Conservation (phyloP, 1,139 yeast species). For the Kurtzmaniella quercitrusa region DNA sequence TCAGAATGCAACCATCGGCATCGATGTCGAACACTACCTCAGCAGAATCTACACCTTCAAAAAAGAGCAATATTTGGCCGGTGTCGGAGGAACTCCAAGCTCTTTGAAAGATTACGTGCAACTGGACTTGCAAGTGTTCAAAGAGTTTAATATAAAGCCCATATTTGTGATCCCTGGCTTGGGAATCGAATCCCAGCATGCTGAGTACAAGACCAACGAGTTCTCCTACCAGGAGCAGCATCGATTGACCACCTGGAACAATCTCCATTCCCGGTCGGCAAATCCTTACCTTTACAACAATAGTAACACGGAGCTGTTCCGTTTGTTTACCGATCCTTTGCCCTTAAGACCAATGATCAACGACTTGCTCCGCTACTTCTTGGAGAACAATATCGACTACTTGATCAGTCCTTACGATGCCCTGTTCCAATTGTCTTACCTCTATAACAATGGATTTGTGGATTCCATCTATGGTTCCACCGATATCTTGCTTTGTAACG, state of each 20-base stretch:
- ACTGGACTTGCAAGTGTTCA: constrained; percentile 59
- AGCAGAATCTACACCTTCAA: constrained; percentile 58
- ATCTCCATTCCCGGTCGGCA: constrained; percentile 22
- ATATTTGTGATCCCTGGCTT: constrained; percentile 70
- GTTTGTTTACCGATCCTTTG: constrained; percentile 44
- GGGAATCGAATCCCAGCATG: constrained; percentile 31
- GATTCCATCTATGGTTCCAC: constrained; percentile 85
- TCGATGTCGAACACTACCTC: constrained; percentile 79
- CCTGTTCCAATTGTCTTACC: constrained; percentile 74
- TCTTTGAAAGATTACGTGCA: constrained; percentile 56
- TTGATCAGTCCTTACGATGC: constrained; percentile 82
- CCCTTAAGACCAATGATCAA: constrained; percentile 47
- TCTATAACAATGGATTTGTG: constrained; percentile 51
- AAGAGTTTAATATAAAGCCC: constrained; percentile 64
- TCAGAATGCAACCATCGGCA: constrained; percentile 70
- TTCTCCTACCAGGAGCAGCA: constrained; percentile 44
- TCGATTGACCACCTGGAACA: constrained; percentile 44
- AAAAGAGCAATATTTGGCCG: constrained; percentile 70
- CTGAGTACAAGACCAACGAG: constrained; percentile 31
- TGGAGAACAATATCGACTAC: constrained; percentile 56
- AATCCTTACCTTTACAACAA: constrained; percentile 24
- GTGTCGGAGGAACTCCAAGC: constrained; percentile 79
- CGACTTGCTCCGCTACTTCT: constrained; percentile 56
- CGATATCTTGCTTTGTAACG: constrained; percentile 60
- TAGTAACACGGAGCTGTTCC: constrained; percentile 37